phyloP scores from a whole-genome alignment of 2,329 filamentous ascomycete genomes.

The Teratosphaeria nubilosa region DNA sequence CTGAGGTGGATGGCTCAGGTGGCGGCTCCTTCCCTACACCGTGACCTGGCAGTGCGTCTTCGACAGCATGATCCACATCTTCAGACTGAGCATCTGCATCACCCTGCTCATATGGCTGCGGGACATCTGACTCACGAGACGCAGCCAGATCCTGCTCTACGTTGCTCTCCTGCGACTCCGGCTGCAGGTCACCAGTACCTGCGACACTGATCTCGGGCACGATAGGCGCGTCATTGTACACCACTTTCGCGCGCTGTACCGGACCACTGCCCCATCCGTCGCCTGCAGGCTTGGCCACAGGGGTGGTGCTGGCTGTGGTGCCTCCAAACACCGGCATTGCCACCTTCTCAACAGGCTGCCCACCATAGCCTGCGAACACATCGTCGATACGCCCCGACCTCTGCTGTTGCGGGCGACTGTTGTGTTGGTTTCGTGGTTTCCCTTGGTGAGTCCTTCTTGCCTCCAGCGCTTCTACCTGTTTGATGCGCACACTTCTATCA shows the following conservation, averaged over 20 bases:
- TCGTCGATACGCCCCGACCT: neutral
- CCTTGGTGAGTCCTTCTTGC: neutral
- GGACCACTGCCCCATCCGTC: constrained; percentile 2
- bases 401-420: neutral
- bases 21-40: neutral
- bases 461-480: neutral
- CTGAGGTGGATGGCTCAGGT: neutral
- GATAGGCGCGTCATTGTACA: neutral
- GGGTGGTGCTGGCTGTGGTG: neutral
- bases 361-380: neutral
- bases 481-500: neutral
- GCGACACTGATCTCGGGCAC: neutral
- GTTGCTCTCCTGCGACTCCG: neutral
- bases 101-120: neutral
- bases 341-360: neutral
- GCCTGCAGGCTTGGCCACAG: neutral
- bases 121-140: neutral
- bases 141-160: neutral
- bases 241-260: neutral
- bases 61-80: neutral
- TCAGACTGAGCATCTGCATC: neutral
- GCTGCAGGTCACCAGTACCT: neutral
- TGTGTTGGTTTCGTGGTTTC: neutral
- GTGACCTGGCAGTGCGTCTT: neutral
- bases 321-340: constrained; percentile 1